Evolutionary conservation across 2,329 filamentous ascomycete genomes (phyloP), one percentile per base, ranked within the genome.

Genomic region (Ilyonectria robusta): DNA sequence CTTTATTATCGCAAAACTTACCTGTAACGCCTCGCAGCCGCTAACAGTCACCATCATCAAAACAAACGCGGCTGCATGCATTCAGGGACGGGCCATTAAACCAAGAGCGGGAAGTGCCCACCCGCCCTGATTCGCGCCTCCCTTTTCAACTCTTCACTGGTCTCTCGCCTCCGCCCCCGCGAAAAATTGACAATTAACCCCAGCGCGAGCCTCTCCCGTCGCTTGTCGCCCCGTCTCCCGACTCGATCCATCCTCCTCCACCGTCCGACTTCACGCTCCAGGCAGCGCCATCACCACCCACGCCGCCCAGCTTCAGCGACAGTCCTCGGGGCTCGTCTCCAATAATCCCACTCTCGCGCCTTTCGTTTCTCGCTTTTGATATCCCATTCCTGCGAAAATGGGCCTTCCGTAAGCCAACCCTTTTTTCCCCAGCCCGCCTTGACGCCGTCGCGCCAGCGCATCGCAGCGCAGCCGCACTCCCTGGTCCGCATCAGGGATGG

Each of bases 401-500:
- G 84, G 84, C 75, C 83, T 85, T 57, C 84, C 83, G 84, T 85
- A 82, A 84, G 84, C 83, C 65, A 67, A 68, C 63, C 70, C 72
- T 72, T 70, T 67, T 65, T 57, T 62, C 53, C 48, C 53, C 23
- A 59, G 57, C 48, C 56, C 64, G 55, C 59, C 26, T 40, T 33
- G 59, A 57, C 48, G 62, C 70, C 56, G 59, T 70, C 69, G 71
- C 69, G 70, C 71, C 68, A 64, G 61, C 65, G 63, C 61, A 63
- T 65, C 68, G 70, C 61, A 63, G 66, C 68, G 68, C 60, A 48
- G 48, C 31, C 56, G 56, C 35, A 55, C 63, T 61, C 58, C 73
- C 73, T 56, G 68, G 63, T 68, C 73, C 60, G 33, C 60, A 57
- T 64, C 31, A 13, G 47, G 59, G 65, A 70, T 68, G 66, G 60